These are phyloP conservation scores for Lasiosphaeria ovina DNA, from an alignment of 495 filamentous ascomycete species.

Conservation along the genomic window DNA sequence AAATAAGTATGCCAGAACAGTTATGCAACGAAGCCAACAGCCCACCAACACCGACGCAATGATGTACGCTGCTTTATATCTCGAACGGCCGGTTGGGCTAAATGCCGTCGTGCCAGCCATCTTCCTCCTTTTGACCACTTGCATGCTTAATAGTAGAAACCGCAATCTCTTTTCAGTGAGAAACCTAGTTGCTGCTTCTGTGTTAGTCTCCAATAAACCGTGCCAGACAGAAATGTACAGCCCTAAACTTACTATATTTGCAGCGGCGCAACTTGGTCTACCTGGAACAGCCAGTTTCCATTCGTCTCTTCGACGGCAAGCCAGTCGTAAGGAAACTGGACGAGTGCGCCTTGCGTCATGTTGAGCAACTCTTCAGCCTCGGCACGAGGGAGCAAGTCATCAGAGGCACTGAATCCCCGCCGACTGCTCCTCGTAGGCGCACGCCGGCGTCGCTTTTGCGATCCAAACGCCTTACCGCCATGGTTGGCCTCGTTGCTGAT, in stretches of 20 bases:
- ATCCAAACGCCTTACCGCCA: conserved; percentile 25
- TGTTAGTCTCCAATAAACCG: conserved; percentile 2
- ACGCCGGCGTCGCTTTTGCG: conserved; percentile 57
- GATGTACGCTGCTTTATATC: too few relatives aligned
- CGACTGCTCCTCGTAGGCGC: conserved; percentile 74
- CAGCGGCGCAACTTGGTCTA: conserved; percentile 91
- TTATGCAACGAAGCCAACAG: too few relatives aligned
- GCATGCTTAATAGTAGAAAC: too few relatives aligned
- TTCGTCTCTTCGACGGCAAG: conserved; percentile 83
- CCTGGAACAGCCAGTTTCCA: conserved; percentile 95
- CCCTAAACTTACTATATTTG: conserved; percentile 85
- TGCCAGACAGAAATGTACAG: neutral
- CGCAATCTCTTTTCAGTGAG: too few relatives aligned
- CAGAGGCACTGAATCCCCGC: conserved; percentile 60
- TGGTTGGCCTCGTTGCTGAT: conserved; percentile 14
- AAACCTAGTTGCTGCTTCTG: conserved; percentile 15
- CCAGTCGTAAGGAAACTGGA: conserved; percentile 95
- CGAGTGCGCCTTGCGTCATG: conserved; percentile 82
- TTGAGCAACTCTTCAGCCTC: conserved; percentile 79
- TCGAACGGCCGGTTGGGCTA: too few relatives aligned
- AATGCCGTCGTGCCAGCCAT: neutral
- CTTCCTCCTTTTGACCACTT: neutral
- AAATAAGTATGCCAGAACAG: too few relatives aligned
- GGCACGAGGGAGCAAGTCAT: conserved; percentile 64
- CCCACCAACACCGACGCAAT: too few relatives aligned